Evolutionary conservation across 305 asterid genomes (phyloP).

Genomic region (Solanum hybrid): DNA sequence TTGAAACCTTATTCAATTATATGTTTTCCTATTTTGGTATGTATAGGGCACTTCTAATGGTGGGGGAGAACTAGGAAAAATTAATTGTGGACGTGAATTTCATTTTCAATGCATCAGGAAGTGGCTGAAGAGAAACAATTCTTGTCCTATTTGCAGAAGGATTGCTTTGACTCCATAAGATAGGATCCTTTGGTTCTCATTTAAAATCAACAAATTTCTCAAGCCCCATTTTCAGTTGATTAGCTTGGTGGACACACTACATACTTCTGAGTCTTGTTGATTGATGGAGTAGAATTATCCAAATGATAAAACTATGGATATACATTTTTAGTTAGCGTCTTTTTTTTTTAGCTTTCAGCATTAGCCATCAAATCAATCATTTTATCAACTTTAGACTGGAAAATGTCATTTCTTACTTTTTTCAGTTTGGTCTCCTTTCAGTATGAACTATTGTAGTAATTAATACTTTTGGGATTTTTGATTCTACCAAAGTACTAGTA

Average conservation of each 20-base stretch:
- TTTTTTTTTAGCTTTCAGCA: not conserved
- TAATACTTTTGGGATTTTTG: too few relatives aligned
- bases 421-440: not conserved
- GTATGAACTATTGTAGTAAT: not conserved
- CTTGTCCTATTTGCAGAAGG: conserved; percentile 5
- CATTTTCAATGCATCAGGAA: not conserved
- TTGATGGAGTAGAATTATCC: too few relatives aligned
- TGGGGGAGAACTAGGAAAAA: not conserved
- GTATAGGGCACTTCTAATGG: not conserved
- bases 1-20: not conserved
- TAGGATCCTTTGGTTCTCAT: not conserved
- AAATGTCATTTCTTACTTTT: not conserved
- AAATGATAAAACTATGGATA: too few relatives aligned
- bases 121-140: conserved; percentile 11
- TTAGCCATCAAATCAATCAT: not conserved
- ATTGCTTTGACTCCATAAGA: not conserved
- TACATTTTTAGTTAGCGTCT: not conserved
- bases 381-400: not conserved
- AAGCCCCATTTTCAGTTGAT: not conserved
- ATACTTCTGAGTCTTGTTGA: not conserved
- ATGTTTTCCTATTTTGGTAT: not conserved
- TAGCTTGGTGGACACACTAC: not conserved
- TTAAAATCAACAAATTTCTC: not conserved
- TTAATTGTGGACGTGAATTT: not conserved
- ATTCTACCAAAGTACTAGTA: not conserved